A percentile compares a stretch with the other conserved stretches of the same genome.
phyloP scores from a whole-genome alignment of 2,329 filamentous ascomycete genomes.

The Fusarium hostae region DNA sequence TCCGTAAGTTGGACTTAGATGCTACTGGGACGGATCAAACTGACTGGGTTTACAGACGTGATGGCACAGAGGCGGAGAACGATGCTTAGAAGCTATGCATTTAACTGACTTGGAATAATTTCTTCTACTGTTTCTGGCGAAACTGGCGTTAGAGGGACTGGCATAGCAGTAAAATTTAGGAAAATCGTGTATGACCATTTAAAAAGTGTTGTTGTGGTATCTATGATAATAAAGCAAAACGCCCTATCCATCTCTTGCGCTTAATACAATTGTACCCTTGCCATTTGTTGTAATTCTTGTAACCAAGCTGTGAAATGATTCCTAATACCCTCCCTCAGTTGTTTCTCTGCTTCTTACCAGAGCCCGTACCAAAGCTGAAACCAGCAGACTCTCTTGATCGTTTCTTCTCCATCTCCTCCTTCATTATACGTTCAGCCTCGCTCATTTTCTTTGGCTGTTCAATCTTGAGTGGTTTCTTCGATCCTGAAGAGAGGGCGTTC shows the following conservation, averaged over 20 bases:
- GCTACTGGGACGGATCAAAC: neutral
- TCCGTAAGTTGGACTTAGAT: slow-evolving; percentile 56
- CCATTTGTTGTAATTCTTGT: neutral
- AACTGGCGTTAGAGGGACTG: slow-evolving; percentile 47
- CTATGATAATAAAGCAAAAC: slow-evolving; percentile 41
- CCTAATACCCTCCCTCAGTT: slow-evolving; percentile 17
- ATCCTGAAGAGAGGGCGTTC: slow-evolving; percentile 70
- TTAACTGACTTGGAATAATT: neutral
- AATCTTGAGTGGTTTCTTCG: slow-evolving; percentile 69
- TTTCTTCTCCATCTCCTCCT: slow-evolving; percentile 80
- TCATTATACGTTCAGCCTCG: slow-evolving; percentile 90
- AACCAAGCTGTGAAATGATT: neutral
- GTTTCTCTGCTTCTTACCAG: slow-evolving; percentile 64
- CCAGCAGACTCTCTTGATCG: slow-evolving; percentile 62
- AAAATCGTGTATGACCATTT: slow-evolving; percentile 19
- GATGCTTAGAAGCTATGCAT: slow-evolving; percentile 50
- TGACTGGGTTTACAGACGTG: slow-evolving; percentile 56
- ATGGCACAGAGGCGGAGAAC: slow-evolving; percentile 65
- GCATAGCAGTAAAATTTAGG: slow-evolving; percentile 20
- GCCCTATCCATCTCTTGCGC: slow-evolving; percentile 18
- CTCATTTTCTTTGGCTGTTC: slow-evolving; percentile 84
- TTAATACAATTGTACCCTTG: neutral
- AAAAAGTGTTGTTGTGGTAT: slow-evolving; percentile 46
- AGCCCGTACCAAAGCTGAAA: slow-evolving; percentile 57
- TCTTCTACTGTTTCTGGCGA: slow-evolving; percentile 43